These are phyloP conservation scores for Quercus lobata DNA, from an alignment of 331 rosid genomes.

Conservation along the genomic window DNA sequence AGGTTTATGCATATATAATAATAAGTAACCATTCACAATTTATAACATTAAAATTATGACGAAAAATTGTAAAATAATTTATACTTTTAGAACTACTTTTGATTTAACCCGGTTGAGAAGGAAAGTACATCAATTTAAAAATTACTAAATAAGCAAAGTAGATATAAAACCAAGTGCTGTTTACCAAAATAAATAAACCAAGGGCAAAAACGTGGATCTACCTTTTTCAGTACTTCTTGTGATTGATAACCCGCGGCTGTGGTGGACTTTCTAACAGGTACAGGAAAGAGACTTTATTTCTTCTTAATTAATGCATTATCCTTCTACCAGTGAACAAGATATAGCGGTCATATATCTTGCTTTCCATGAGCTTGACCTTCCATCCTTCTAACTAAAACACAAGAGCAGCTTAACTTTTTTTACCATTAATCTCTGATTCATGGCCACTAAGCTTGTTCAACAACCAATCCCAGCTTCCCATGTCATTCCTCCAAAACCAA, in stretches of 20 bases:
- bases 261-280: too few relatives aligned
- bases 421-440: slow-evolving; percentile 10
- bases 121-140: too few relatives aligned
- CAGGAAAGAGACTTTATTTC: neutral
- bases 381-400: neutral
- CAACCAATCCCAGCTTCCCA: slow-evolving; percentile 39
- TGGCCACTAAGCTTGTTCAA: slow-evolving; percentile 48
- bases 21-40: fast-evolving
- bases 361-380: neutral
- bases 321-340: neutral
- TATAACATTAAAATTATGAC: fast-evolving
- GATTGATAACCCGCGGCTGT: too few relatives aligned
- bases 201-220: too few relatives aligned
- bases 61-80: too few relatives aligned
- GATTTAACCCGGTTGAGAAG: too few relatives aligned
- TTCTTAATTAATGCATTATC: too few relatives aligned
- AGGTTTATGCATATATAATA: fast-evolving
- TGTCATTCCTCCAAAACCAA: slow-evolving; percentile 14
- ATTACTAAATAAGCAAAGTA: too few relatives aligned
- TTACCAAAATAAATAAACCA: neutral
- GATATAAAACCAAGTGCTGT: too few relatives aligned
- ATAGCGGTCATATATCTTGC: neutral
- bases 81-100: fast-evolving
- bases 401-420: neutral
- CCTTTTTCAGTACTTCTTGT: too few relatives aligned